These are phyloP conservation scores for Conidiobolus coronatus DNA, from an alignment of 371 early-diverging fungal species.

Conservation along the genomic window DNA sequence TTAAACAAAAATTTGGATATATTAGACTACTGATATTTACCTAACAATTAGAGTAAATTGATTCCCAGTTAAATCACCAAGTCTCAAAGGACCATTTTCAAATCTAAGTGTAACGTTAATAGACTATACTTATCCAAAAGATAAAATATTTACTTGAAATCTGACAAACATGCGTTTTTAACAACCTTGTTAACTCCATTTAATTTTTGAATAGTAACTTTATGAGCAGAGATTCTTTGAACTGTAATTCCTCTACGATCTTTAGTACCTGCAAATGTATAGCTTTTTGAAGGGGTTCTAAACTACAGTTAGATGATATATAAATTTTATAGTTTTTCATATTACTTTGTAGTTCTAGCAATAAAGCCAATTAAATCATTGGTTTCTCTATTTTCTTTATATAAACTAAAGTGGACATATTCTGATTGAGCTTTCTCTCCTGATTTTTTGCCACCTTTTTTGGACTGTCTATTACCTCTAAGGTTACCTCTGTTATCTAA, in stretches of 20 bases:
- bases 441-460: constrained; percentile 13
- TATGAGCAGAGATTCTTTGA: constrained; percentile 62
- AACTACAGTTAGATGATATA: constrained; percentile 8
- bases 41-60: constrained; percentile 27
- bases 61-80: constrained; percentile 79
- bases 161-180: constrained; percentile 43
- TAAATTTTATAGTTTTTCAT: not conserved
- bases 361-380: constrained; percentile 50
- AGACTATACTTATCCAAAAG: not conserved
- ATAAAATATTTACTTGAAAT: constrained; percentile 28
- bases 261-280: constrained; percentile 95
- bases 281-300: constrained; percentile 14
- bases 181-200: constrained; percentile 22
- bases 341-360: constrained; percentile 19
- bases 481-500: constrained; percentile 10
- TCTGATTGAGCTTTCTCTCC: constrained; percentile 33
- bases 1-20: constrained; percentile 1
- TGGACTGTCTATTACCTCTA: constrained; percentile 5
- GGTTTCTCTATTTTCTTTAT: constrained; percentile 78
- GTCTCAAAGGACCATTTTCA: constrained; percentile 26
- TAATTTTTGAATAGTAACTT: constrained; percentile 32
- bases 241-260: constrained; percentile 90
- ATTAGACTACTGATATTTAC: not conserved
- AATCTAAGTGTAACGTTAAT: constrained; percentile 17
- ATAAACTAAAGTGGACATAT: constrained; percentile 57